These are phyloP conservation scores for Coemansia asiatica DNA, from an alignment of 192 early-diverging fungal species.

Conservation along the genomic window DNA sequence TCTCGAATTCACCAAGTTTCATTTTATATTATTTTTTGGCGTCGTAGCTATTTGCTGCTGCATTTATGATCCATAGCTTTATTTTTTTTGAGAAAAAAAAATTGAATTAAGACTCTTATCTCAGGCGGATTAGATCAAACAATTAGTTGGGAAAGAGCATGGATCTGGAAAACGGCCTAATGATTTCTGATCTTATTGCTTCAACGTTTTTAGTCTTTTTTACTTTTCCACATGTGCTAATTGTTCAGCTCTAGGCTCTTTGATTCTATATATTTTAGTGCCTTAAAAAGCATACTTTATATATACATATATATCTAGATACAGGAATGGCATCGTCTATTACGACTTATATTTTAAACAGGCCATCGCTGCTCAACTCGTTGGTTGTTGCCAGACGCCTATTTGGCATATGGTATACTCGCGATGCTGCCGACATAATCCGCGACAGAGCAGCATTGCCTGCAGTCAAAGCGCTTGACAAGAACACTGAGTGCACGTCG, in stretches of 20 bases:
- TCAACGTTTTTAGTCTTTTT: too few species aligned
- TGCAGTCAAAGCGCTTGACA: constrained; percentile 25
- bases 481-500: constrained; percentile 7
- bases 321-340: constrained; percentile 6
- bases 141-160: neutral
- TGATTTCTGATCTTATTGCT: neutral
- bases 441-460: constrained; percentile 25
- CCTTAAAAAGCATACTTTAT: too few species aligned
- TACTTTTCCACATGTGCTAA: too few species aligned
- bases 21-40: too few species aligned
- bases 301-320: too few species aligned
- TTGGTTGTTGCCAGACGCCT: constrained; percentile 17
- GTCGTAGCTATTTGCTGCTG: too few species aligned
- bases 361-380: constrained; percentile 12
- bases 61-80: too few species aligned
- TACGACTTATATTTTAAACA: constrained; percentile 6
- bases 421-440: constrained; percentile 25
- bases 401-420: constrained; percentile 12
- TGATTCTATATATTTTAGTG: too few species aligned
- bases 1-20: too few species aligned
- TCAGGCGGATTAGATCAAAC: neutral
- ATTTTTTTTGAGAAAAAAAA: too few species aligned
- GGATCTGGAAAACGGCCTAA: neutral
- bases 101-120: neutral
- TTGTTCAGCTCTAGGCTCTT: too few species aligned